These are phyloP conservation scores for Coemansia sp. DNA, from an alignment of 192 early-diverging fungal species.

Conservation along the genomic window DNA sequence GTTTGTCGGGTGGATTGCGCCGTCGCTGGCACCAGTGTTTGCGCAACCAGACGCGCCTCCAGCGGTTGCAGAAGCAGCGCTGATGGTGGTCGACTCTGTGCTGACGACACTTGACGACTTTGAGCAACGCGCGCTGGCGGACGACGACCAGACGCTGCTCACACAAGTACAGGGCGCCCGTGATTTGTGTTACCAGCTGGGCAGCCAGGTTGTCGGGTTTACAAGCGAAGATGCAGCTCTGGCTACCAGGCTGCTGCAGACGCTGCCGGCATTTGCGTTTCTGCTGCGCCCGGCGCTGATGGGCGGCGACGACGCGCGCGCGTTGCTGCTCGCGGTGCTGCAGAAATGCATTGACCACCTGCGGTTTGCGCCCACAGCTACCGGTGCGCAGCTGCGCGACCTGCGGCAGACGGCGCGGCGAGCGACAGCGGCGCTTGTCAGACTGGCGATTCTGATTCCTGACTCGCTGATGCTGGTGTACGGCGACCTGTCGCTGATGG, in stretches of 20 bases:
- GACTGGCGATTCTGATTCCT: constrained; percentile 34
- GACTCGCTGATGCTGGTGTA: constrained; percentile 49
- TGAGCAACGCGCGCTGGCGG: constrained; percentile 44
- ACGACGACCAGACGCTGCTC: constrained; percentile 2
- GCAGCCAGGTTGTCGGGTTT: constrained; percentile 19
- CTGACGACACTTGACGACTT: constrained; percentile 40
- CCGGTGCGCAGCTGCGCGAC: constrained; percentile 8
- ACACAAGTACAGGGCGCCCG: constrained; percentile 15
- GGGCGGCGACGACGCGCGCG: constrained; percentile 16
- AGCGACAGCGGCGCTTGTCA: constrained; percentile 39
- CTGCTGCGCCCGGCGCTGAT: constrained; percentile 34
- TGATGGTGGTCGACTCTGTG: constrained; percentile 33
- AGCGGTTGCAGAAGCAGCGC: constrained; percentile 32
- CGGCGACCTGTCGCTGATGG: constrained; percentile 34
- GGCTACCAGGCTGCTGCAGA: constrained; percentile 27
- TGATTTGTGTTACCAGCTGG: constrained; percentile 30
- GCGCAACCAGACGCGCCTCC: not conserved
- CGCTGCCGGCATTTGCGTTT: constrained; percentile 47
- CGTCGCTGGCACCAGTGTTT: constrained; percentile 32
- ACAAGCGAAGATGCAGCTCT: not conserved
- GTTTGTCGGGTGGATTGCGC: constrained; percentile 46
- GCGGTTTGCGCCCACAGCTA: not conserved
- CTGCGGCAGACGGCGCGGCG: constrained; percentile 26
- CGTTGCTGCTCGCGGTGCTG: constrained; percentile 33
- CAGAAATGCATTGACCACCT: constrained; percentile 27